Evolutionary conservation across 2,329 filamentous ascomycete genomes (phyloP).

Genomic region (Domatiomyces globalis): DNA sequence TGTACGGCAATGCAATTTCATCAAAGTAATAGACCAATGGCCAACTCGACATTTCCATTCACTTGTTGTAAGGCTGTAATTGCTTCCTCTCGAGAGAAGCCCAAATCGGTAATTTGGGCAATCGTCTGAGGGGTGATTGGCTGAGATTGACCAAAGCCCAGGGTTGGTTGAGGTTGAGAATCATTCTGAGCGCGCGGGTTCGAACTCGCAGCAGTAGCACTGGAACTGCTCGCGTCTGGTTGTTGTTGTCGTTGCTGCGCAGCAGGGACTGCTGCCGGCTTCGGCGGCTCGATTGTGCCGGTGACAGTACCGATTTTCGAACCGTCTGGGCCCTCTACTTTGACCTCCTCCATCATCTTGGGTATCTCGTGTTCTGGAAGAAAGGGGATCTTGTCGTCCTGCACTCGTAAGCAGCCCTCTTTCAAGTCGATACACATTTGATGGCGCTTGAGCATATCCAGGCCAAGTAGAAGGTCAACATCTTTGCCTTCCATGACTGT

Average conservation of each 20-base stretch:
- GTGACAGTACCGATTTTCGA: slow-evolving; percentile 73
- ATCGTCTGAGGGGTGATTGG: slow-evolving; percentile 50
- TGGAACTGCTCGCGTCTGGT: slow-evolving; percentile 9
- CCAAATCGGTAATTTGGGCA: slow-evolving; percentile 60
- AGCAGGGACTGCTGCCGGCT: slow-evolving; percentile 17
- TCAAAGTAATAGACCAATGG: slow-evolving; percentile 55
- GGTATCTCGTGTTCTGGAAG: slow-evolving; percentile 87
- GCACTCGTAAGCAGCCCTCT: slow-evolving; percentile 73
- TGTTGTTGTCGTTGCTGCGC: slow-evolving; percentile 15
- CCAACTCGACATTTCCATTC: slow-evolving; percentile 72
- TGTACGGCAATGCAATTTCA: neutral
- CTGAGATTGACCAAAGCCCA: slow-evolving; percentile 18
- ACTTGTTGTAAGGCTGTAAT: slow-evolving; percentile 69
- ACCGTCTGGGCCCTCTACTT: slow-evolving; percentile 71
- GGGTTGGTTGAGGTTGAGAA: neutral
- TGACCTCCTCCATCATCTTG: slow-evolving; percentile 58
- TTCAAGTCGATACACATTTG: slow-evolving; percentile 83
- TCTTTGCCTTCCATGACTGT: slow-evolving; percentile 99
- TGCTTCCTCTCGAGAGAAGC: slow-evolving; percentile 62
- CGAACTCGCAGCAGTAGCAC: neutral
- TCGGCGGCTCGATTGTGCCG: slow-evolving; percentile 42
- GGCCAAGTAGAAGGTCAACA: slow-evolving; percentile 78
- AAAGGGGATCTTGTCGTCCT: slow-evolving; percentile 77
- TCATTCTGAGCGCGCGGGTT: neutral
- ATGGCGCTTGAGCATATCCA: slow-evolving; percentile 95